phyloP scores from a whole-genome alignment of 352 stramenopile species.

The Globisporangium parvum region DNA sequence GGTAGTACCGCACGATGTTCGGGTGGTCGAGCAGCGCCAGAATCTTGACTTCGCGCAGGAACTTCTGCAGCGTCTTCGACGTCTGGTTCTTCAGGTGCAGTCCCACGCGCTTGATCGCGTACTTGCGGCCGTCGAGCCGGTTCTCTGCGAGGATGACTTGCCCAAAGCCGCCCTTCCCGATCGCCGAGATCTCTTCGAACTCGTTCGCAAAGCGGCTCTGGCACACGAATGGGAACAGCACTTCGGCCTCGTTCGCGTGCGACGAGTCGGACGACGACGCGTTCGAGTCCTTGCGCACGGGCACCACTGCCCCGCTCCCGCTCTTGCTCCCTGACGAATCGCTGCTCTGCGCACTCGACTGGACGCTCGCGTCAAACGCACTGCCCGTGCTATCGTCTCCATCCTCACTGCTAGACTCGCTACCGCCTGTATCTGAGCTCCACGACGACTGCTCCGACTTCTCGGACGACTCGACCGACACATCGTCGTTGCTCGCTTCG shows the following conservation, averaged over 20 bases:
- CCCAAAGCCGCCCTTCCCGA: conserved; percentile 92
- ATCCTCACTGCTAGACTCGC: conserved; percentile 6
- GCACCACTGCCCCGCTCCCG: conserved; percentile 7
- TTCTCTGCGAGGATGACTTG: conserved; percentile 94
- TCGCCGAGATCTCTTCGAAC: conserved; percentile 76
- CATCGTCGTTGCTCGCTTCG: conserved; percentile 7
- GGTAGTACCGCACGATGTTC: conserved; percentile 92
- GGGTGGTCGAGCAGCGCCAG: conserved; percentile 88
- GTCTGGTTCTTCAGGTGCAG: conserved; percentile 82
- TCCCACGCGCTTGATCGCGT: conserved; percentile 91
- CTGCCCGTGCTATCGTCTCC: conserved; percentile 9
- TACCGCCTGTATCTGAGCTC: conserved; percentile 32
- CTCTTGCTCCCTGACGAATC: conserved; percentile 5
- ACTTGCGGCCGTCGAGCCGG: conserved; percentile 89
- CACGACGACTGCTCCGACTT: conserved; percentile 32
- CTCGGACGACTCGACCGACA: conserved; percentile 19
- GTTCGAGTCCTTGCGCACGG: conserved; percentile 32
- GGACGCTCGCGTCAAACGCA: conserved; percentile 2
- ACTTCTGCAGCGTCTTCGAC: conserved; percentile 89
- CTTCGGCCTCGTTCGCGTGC: conserved; percentile 42
- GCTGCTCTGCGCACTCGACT: conserved; percentile 9
- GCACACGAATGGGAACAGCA: conserved; percentile 82
- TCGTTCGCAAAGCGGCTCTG: conserved; percentile 81
- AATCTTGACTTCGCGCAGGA: conserved; percentile 92
- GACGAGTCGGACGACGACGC: conserved; percentile 53